Conservation (phyloP, 257 asterid species). For the Lycium barbarum region DNA sequence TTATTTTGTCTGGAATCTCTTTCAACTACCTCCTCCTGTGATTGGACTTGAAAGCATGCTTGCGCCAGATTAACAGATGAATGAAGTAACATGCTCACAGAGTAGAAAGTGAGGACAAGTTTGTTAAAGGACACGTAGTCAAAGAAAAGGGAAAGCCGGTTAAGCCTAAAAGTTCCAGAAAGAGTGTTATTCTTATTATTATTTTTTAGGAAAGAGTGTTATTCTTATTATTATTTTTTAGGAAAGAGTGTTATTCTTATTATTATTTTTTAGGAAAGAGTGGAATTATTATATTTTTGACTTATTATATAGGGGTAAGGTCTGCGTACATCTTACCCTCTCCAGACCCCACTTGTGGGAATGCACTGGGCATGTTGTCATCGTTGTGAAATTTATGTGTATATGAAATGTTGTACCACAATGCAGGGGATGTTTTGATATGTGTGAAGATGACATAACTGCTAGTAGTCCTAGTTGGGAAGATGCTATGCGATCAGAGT, state of each 20-base stretch:
- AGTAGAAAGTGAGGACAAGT: not conserved
- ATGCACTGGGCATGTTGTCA: too few relatives aligned
- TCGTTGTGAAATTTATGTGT: conserved; percentile 19
- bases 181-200: not conserved
- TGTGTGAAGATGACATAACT: conserved; percentile 71
- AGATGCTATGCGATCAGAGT: conserved; percentile 60
- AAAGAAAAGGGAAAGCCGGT: not conserved
- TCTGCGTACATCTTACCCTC: too few relatives aligned
- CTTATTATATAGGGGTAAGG: not conserved
- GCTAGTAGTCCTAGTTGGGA: conserved; percentile 70
- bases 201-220: not conserved
- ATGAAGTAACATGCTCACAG: conserved; percentile 18
- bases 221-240: not conserved
- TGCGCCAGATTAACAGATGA: conserved; percentile 8
- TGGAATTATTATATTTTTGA: not conserved
- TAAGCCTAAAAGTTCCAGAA: conserved; percentile 1
- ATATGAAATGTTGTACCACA: conserved; percentile 33
- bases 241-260: not conserved
- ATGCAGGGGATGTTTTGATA: conserved; percentile 94
- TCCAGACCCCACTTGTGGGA: too few relatives aligned
- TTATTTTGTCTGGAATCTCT: not conserved
- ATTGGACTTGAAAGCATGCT: conserved; percentile 24
- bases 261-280: not conserved
- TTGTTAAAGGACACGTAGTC: not conserved
- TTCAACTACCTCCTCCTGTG: not conserved